Percentiles rank a stretch among this genome's conserved stretches.
phyloP scores from a whole-genome alignment of 257 asterid species.

The Buddleja alternifolia region DNA sequence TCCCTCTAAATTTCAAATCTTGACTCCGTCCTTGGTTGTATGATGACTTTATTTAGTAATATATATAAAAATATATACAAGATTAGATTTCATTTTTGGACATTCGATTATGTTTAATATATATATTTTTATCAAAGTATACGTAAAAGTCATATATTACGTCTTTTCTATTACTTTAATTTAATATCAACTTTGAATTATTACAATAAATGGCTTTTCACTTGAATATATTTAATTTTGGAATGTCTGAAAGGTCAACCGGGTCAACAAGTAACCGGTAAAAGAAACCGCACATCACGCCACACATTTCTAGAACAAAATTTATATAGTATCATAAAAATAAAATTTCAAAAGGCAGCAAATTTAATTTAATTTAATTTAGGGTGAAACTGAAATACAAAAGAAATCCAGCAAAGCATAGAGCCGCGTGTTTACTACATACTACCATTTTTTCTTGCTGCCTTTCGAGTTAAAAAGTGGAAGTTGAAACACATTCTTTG shows the following conservation, averaged over 20 bases:
- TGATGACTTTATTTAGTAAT: too few relatives aligned
- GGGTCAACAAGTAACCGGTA: conserved; percentile 35
- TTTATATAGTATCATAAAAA: not conserved
- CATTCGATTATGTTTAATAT: too few relatives aligned
- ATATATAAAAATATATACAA: too few relatives aligned
- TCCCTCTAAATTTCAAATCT: too few relatives aligned
- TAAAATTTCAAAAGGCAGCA: conserved; percentile 1
- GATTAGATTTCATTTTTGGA: too few relatives aligned
- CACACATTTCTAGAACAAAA: conserved; percentile 25
- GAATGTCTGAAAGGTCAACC: not conserved
- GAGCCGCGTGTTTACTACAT: conserved; percentile 9
- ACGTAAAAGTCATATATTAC: too few relatives aligned
- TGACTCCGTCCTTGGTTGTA: too few relatives aligned
- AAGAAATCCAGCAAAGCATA: conserved; percentile 27
- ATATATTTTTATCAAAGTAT: too few relatives aligned
- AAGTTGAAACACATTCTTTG: conserved; percentile 31
- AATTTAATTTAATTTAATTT: conserved; percentile 23
- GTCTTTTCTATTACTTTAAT: not conserved
- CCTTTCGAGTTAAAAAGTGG: conserved; percentile 14
- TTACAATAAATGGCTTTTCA: too few relatives aligned
- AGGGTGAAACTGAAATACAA: conserved; percentile 7
- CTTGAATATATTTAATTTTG: not conserved
- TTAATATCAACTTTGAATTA: too few relatives aligned
- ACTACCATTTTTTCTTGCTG: not conserved
- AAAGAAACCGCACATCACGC: conserved; percentile 39